phyloP scores from a whole-genome alignment of 495 filamentous ascomycete genomes.

The Podospora australis region DNA sequence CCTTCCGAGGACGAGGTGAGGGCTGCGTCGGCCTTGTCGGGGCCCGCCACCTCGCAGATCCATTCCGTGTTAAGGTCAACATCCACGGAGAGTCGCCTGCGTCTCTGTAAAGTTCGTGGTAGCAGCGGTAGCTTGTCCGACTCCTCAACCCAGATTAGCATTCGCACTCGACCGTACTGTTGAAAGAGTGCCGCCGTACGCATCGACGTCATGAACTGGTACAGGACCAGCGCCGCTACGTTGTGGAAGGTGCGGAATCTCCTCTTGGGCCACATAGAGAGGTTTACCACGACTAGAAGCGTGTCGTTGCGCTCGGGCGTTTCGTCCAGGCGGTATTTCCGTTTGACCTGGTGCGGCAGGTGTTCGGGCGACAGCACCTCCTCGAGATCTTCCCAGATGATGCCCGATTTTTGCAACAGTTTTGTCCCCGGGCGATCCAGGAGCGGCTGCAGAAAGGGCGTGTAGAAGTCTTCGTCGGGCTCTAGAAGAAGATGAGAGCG shows the following conservation, averaged over 20 bases:
- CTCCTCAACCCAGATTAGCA: slow-evolving; percentile 56
- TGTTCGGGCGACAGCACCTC: slow-evolving; percentile 38
- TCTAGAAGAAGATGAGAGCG: slow-evolving; percentile 77
- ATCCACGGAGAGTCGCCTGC: slow-evolving; percentile 48
- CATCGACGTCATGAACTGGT: slow-evolving; percentile 42
- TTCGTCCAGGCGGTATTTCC: slow-evolving; percentile 15
- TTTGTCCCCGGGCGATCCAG: slow-evolving; percentile 50
- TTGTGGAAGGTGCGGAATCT: slow-evolving; percentile 31
- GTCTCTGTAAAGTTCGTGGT: slow-evolving; percentile 47
- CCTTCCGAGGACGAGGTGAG: not conserved
- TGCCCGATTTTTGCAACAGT: slow-evolving; percentile 43
- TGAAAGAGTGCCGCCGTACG: slow-evolving; percentile 45
- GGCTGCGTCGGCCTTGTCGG: slow-evolving; percentile 7
- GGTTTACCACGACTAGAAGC: slow-evolving; percentile 60
- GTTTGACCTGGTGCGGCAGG: slow-evolving; percentile 45
- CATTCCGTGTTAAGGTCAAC: slow-evolving; percentile 50
- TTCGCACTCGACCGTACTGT: slow-evolving; percentile 60
- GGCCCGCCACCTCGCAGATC: slow-evolving; percentile 38
- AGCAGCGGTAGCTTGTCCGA: slow-evolving; percentile 44
- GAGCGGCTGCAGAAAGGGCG: slow-evolving; percentile 54
- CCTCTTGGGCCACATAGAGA: slow-evolving; percentile 37
- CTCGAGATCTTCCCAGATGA: slow-evolving; percentile 43
- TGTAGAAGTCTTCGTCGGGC: slow-evolving; percentile 47
- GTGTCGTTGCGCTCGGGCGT: slow-evolving; percentile 51
- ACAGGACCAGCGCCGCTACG: slow-evolving; percentile 35